A percentile compares a stretch with the other conserved stretches of the same genome.
Evolutionary conservation across 768 basidiomycete genomes (phyloP).

Genomic region (Tricholoma saponaceum): DNA sequence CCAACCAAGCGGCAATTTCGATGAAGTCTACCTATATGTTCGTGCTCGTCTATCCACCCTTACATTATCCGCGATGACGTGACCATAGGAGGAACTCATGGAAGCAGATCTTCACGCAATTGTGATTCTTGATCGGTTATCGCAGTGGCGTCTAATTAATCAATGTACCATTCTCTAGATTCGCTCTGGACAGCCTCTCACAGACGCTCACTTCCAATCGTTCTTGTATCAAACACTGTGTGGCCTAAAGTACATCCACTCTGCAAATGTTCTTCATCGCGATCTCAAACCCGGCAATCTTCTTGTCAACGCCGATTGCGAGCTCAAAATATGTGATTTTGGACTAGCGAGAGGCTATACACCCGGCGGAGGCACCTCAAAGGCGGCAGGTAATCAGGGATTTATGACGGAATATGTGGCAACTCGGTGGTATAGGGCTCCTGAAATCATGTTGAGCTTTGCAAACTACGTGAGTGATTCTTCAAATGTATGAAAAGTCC

Average conservation of each 20-base stretch:
- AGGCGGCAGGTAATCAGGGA: slow-evolving; percentile 76
- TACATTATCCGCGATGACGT: slow-evolving; percentile 4
- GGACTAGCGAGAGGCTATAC: slow-evolving; percentile 94
- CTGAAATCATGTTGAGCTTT: slow-evolving; percentile 98
- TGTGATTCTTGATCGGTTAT: slow-evolving; percentile 39
- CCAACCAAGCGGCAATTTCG: slow-evolving; percentile 86
- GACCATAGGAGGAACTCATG: slow-evolving; percentile 91
- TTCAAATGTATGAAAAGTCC: not conserved
- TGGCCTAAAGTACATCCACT: slow-evolving; percentile 97
- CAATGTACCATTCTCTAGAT: slow-evolving; percentile 39
- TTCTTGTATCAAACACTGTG: slow-evolving; percentile 99
- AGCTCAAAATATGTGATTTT: slow-evolving; percentile 98
- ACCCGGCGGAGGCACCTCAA: slow-evolving; percentile 72
- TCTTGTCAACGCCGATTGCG: slow-evolving; percentile 97
- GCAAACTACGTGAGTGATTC: slow-evolving; percentile 75
- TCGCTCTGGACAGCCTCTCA: slow-evolving; percentile 83
- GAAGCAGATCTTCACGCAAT: slow-evolving; percentile 99
- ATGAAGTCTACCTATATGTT: slow-evolving; percentile 93
- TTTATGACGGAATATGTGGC: slow-evolving; percentile 99
- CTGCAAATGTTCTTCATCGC: slow-evolving; percentile 94
- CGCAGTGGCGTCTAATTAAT: not conserved
- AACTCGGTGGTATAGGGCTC: slow-evolving; percentile 98
- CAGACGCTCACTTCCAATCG: slow-evolving; percentile 90
- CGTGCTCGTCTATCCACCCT: slow-evolving; percentile 22
- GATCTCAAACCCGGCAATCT: slow-evolving; percentile 95